These are phyloP conservation scores for Isochrysis galbana DNA, from an alignment of 78 protist genomes.

Conservation along the genomic window DNA sequence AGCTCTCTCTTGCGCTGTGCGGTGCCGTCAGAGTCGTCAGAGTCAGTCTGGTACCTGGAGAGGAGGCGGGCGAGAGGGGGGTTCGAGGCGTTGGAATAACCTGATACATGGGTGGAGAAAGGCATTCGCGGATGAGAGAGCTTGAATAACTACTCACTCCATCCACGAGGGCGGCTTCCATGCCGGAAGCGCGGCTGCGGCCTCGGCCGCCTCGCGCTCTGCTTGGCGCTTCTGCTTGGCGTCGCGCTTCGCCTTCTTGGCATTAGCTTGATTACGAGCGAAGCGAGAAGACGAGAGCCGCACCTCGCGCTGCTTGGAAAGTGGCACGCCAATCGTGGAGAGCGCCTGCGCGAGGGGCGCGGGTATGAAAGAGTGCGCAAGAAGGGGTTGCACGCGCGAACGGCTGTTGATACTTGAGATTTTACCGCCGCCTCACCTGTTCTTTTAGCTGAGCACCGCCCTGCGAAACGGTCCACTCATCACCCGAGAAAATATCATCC, in stretches of 20 bases:
- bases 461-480: neutral
- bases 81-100: too few species aligned
- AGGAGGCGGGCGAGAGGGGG: too few species aligned
- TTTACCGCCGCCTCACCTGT: too few species aligned
- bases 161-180: neutral
- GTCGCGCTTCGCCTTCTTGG: neutral
- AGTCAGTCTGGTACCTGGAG: neutral
- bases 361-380: too few species aligned
- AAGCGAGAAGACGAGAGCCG: neutral
- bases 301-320: neutral
- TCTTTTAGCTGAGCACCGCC: neutral
- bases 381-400: too few species aligned
- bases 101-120: too few species aligned
- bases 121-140: too few species aligned
- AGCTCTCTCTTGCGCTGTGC: neutral
- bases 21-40: neutral
- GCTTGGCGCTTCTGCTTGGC: neutral
- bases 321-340: neutral
- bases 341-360: neutral
- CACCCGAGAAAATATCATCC: neutral
- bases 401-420: too few species aligned
- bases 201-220: neutral
- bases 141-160: too few species aligned
- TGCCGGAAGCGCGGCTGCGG: neutral
- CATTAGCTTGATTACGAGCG: neutral